Evolutionary conservation across 2,329 filamentous ascomycete species (phyloP).

Genomic region (Ophiostoma himal-ulmi): DNA sequence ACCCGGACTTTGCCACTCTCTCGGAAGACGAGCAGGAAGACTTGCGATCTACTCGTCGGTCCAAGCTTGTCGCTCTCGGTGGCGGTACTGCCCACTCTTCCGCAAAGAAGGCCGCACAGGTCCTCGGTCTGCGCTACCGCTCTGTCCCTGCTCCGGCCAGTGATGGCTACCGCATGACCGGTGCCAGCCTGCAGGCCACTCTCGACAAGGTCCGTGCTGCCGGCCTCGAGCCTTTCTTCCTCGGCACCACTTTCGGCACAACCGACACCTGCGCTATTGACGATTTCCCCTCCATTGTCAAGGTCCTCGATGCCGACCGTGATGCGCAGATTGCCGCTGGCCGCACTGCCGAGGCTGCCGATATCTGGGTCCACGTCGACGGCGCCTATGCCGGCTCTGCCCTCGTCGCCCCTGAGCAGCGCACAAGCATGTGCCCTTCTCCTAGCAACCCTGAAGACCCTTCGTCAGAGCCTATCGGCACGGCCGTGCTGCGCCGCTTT

Average conservation of each 20-base stretch:
- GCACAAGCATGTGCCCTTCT: slow-evolving; percentile 33
- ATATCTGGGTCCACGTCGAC: slow-evolving; percentile 89
- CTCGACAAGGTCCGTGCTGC: slow-evolving; percentile 60
- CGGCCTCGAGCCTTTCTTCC: slow-evolving; percentile 77
- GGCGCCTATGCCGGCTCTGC: slow-evolving; percentile 87
- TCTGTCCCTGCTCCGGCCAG: slow-evolving; percentile 57
- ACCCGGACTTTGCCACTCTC: slow-evolving; percentile 32
- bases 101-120: slow-evolving; percentile 79
- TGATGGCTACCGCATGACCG: slow-evolving; percentile 66
- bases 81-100: slow-evolving; percentile 76
- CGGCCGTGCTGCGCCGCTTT: slow-evolving; percentile 60
- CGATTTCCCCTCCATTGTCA: slow-evolving; percentile 64
- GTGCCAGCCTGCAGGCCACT: slow-evolving; percentile 51
- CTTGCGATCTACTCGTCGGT: slow-evolving; percentile 58
- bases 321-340: slow-evolving; percentile 22
- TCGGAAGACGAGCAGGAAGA: slow-evolving; percentile 58
- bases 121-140: slow-evolving; percentile 77
- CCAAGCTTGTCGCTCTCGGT: slow-evolving; percentile 71
- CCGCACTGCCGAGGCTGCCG: slow-evolving; percentile 29
- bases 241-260: slow-evolving; percentile 78
- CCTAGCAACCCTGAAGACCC: slow-evolving; percentile 13
- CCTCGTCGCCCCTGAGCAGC: slow-evolving; percentile 74
- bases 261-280: slow-evolving; percentile 86
- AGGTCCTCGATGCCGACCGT: slow-evolving; percentile 37
- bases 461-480: slow-evolving; percentile 21